phyloP scores from a whole-genome alignment of 306 rosid species.

The Cucumis sativus region Cucumber_9930_V3 NC_026660.2:29155501-29156000 shows the following conservation, averaged over 20 bases:
- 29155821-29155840: background rate
- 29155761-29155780: background rate
- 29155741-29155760: background rate
- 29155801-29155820: background rate
- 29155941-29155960: background rate
- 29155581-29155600: constrained; percentile 84
- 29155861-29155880: background rate
- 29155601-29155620: constrained; percentile 79
- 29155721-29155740: background rate
- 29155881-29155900: background rate
- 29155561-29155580: constrained; percentile 61
- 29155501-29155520: constrained; percentile 37
- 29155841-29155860: background rate
- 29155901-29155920: background rate
- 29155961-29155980: background rate
- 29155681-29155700: background rate
- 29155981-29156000: background rate
- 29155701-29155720: background rate
- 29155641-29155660: constrained; percentile 24
- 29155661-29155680: constrained; percentile 3
- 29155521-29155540: constrained; percentile 57
- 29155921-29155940: background rate
- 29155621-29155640: constrained; percentile 27
- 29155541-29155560: constrained; percentile 68
- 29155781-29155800: constrained; percentile 3